Evolutionary conservation across 306 rosid species (phyloP), one percentile per base, ranked within the genome.

Genomic region (Cucumis cinereus): DNA sequence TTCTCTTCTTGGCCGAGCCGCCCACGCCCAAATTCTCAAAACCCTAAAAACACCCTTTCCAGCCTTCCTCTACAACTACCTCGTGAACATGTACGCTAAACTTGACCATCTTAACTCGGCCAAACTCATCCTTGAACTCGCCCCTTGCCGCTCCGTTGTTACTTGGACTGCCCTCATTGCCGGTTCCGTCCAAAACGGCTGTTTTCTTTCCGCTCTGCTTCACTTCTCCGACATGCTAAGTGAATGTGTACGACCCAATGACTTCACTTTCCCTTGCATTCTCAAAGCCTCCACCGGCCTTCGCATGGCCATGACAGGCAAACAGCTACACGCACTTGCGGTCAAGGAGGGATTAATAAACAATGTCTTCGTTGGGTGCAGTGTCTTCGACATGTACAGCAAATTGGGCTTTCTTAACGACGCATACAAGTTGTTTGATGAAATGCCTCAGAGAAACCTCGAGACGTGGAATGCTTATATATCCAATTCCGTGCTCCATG

Each of bases 81-180:
- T 93, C 14, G 82, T 93, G 77, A 91, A 91, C 84, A 86, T 91
- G 96, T 93, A 93, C 82, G 87, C 98, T 83, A 93, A 93, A 83
- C 92, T 93, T 80, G 90, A 89, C 87, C 84, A 55, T 38, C 85
- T 64, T 22, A 75, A 82, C 82, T 85, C 93, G 3, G 98, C 98
- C 20, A 83, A 86, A 57, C 84, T 33, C 82, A 82, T 89, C 58
- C 92, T 91, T 82, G 84, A 83, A 19, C 89, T 84, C 80, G 81
- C 89, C 59, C 77, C 82, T 23, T 60, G 75, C 28, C 93, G 89
- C 80, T 84, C 91, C 59, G 96, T 93, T 64, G 98, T 93, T 63
- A 91, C 92, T 24, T 91, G 93, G 92, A 91, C 93, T n/a, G 80
- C 97, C 22, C 91, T 91, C 80, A 88, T 93, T 68, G 87, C 98